Percentiles rank a stretch among this genome's conserved stretches.
Conservation (phyloP, 2,329 filamentous ascomycete species). For the Curvularia eragrostidis region DNA sequence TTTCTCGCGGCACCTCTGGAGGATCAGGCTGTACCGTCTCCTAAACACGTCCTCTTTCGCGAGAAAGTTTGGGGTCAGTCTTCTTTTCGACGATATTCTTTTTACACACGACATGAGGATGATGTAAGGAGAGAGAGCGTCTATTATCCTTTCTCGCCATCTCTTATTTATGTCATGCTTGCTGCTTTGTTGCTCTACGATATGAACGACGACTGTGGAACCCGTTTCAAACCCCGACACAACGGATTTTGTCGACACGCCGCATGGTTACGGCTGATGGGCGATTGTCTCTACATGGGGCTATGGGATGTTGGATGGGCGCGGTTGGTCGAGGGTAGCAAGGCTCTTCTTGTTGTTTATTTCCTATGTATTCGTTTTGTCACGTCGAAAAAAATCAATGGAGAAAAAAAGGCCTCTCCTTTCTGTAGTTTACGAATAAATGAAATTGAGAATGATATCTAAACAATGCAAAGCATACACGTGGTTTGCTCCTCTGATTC, state of each 20-base stretch:
- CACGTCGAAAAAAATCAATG: neutral
- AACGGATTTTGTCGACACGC: neutral
- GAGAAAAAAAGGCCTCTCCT: neutral
- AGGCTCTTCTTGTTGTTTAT: neutral
- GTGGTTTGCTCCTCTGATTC: too few species aligned
- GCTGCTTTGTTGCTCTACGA: neutral
- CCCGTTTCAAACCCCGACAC: neutral
- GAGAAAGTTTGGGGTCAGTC: neutral
- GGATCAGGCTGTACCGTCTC: neutral
- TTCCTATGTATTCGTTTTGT: neutral
- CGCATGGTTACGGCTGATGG: neutral
- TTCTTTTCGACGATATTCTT: neutral
- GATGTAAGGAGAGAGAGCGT: too few species aligned
- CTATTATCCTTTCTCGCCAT: neutral
- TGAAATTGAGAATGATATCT: too few species aligned
- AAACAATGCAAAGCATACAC: too few species aligned
- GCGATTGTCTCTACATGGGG: neutral
- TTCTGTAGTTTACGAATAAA: neutral
- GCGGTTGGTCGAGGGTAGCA: neutral
- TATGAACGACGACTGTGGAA: neutral
- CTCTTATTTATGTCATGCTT: neutral
- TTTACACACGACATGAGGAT: neutral
- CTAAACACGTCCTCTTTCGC: neutral
- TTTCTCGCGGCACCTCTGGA: neutral
- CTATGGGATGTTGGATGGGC: neutral